Percentiles rank a stretch among this genome's conserved stretches.
These are phyloP conservation scores for Exophiala aquamarina DNA, from an alignment of 2,329 filamentous ascomycete species.

Conservation along the genomic window DNA sequence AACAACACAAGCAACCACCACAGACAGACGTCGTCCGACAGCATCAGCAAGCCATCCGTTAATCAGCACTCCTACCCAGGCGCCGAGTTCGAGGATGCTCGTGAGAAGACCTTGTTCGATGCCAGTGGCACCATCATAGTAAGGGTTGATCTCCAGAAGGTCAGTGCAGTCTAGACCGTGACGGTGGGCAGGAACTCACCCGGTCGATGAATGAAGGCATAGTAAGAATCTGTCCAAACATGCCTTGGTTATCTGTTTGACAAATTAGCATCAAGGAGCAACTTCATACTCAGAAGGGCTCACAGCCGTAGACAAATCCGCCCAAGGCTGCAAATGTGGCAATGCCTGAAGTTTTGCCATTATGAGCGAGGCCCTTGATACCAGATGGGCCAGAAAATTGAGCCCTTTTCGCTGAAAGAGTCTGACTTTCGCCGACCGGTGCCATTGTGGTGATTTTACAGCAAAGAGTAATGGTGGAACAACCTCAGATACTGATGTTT, in stretches of 20 bases:
- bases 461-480: no score
- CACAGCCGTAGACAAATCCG: slow-evolving; percentile 59
- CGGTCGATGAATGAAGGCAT: slow-evolving; percentile 50
- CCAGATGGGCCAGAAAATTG: slow-evolving; percentile 40
- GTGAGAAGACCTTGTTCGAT: no score
- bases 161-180: no score
- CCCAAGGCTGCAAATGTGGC: slow-evolving; percentile 53
- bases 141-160: no score
- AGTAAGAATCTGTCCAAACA: slow-evolving; percentile 66
- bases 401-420: slow-evolving; percentile 27
- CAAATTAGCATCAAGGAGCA: no score
- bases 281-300: no score
- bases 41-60: slow-evolving; percentile 38
- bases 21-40: slow-evolving; percentile 32
- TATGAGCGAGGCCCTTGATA: slow-evolving; percentile 50
- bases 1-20: slow-evolving; percentile 31
- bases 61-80: slow-evolving; percentile 37
- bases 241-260: slow-evolving; percentile 71
- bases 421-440: no score
- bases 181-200: no score
- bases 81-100: slow-evolving; percentile 45
- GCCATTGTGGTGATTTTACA: no score
- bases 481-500: no score
- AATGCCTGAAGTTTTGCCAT: slow-evolving; percentile 54
- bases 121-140: no score